A percentile compares a stretch with the other conserved stretches of the same genome.
Evolutionary conservation across 2,329 filamentous ascomycete genomes (phyloP).

Genomic region (Fusarium sterilihyphosum): DNA sequence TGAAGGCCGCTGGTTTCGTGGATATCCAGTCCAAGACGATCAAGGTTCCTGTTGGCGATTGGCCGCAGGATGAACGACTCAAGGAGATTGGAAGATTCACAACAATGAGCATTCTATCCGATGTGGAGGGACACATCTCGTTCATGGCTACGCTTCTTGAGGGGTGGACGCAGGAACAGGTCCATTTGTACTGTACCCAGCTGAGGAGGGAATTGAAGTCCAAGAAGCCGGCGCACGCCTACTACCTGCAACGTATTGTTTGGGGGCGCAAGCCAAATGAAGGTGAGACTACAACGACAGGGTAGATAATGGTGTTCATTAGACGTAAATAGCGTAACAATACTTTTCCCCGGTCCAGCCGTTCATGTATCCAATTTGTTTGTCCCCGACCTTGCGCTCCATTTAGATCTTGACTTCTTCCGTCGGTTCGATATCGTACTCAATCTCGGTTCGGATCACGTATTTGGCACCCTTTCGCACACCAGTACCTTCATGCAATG

Average conservation of each 20-base stretch:
- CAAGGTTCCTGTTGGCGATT: conserved; percentile 35
- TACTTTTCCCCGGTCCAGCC: conserved; percentile 22
- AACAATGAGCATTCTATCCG: conserved; percentile 47
- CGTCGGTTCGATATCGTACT: conserved; percentile 68
- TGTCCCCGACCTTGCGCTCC: neutral
- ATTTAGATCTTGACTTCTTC: neutral
- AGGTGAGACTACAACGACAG: neutral
- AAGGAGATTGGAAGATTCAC: conserved; percentile 42
- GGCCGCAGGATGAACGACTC: conserved; percentile 26
- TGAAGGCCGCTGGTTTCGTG: conserved; percentile 32
- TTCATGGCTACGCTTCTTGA: conserved; percentile 49
- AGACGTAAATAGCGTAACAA: conserved; percentile 15
- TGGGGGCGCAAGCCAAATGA: conserved; percentile 33
- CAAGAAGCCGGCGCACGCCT: conserved; percentile 41
- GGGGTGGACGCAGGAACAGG: conserved; percentile 48
- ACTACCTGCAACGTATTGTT: conserved; percentile 44
- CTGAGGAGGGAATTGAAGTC: conserved; percentile 45
- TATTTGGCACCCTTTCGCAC: conserved; percentile 74
- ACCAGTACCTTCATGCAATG: conserved; percentile 76
- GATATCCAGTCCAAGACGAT: conserved; percentile 35
- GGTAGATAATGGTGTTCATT: conserved; percentile 18
- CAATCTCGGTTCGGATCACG: conserved; percentile 76
- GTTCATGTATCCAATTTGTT: conserved; percentile 8
- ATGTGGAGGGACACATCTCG: conserved; percentile 48
- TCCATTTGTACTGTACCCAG: conserved; percentile 47